Evolutionary conservation across 169 alveolate species (phyloP), one percentile per base, ranked within the genome.

Genomic region (Plasmodium berghei): DNA sequence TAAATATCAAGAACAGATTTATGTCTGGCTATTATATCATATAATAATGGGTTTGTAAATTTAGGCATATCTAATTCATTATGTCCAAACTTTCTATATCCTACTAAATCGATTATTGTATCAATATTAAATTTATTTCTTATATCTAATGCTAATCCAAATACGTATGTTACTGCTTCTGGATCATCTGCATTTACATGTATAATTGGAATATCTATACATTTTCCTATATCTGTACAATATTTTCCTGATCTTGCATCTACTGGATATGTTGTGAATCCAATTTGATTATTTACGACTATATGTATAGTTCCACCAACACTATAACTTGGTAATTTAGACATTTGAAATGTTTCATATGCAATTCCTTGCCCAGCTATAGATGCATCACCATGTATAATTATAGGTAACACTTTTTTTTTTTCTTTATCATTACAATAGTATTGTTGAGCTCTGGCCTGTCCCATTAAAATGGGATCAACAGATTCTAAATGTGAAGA

Each of bases 361-460:
- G 97, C 98, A 18, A 98, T 96, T 9, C 99, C 99, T 91, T 98
- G 97, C 6, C 99, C 99, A 28, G 99, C 95, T 49, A 98, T 87
- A 12, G 99, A 97, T 3, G 99, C 99, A 87, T 98, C 99, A 40
- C 99, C 99, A 92, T 98, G 99, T 10, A 98, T 91, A 0, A 96
- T 87, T 5, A 98, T 92, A 12, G 98, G 98, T 34, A 96, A 87
- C 48, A 96, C 97, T 56, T 94, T 93, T 54, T 86, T 34, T 46
- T 71, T 48, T 9, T 88, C 91, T 64, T 70, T 62, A 75, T 95
- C 98, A 28, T 88, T 75, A 52, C 93, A 88, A 34, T 77, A 93
- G 85, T 96, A 95, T 93, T 96, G 97, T 59, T 95, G 95, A 40
- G 98, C 99, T 69, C 99, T 93, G 12, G 97, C 96, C 90, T 94